Evolutionary conservation across 805 yeast species (phyloP), one percentile per base, ranked within the genome.

Genomic region (Zygotorulaspora danielsina): DNA sequence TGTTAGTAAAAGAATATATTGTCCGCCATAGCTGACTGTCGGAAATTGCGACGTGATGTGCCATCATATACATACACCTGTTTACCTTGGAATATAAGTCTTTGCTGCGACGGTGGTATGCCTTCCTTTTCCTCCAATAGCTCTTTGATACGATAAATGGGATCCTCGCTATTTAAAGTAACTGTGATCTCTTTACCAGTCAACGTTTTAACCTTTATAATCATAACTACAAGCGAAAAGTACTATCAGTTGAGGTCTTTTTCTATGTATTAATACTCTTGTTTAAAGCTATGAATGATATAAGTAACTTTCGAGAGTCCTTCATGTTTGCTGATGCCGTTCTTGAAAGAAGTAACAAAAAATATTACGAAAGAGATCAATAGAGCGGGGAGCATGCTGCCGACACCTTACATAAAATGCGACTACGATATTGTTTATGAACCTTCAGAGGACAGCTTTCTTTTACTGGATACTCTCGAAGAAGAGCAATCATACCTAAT

Each of bases 41-140:
- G n/a, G n/a, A n/a, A n/a, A n/a, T n/a, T n/a, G n/a, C n/a, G n/a
- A n/a, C n/a, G n/a, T n/a, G n/a, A n/a, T n/a, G n/a, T n/a, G n/a
- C n/a, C n/a, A n/a, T n/a, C n/a, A 12, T 27, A 27, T 12, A 72
- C 84, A 60, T 67, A 76, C 82, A 90, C 75, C 67, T 90, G 97
- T 51, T 86, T 84, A 15, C 98, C 98, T 40, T 84, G 80, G 65
- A 76, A 87, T 54, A 90, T 81, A 49, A 90, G 77, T 51, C 96
- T 77, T 65, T 93, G 98, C 66, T 90, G 98, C 20, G 84, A 79
- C 8, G 97, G 97, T 2, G 97, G 96, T 40, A 90, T 90, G 2
- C 97, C 98, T 61, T 90, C 97, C 54, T 86, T 86, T 57, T 90
- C 96, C 62, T 93, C 97, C 68, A 90, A 78, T 59, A 83, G 76